Evolutionary conservation across 2,329 filamentous ascomycete genomes (phyloP).

Genomic region (Microcera coccophila): DNA sequence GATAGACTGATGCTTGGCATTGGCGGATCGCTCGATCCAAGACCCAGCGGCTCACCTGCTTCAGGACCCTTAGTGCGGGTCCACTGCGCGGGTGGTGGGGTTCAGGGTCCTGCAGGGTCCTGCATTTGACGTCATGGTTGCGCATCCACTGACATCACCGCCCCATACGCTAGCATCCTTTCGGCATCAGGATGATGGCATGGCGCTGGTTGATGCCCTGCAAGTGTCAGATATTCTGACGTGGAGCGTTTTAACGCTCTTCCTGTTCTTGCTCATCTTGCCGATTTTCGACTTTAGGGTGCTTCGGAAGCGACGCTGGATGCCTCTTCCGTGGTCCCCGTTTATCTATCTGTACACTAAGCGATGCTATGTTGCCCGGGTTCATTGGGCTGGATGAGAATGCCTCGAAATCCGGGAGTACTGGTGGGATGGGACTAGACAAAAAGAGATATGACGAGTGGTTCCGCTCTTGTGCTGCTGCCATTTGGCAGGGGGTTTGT

Average conservation of each 20-base stretch:
- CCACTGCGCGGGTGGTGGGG: conserved; percentile 18
- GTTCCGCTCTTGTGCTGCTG: no score
- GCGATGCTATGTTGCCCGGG: background rate
- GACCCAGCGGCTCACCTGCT: no score
- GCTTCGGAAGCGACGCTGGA: conserved; percentile 14
- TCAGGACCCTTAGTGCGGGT: no score
- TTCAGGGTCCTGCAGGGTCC: conserved; percentile 33
- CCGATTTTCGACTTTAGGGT: conserved; percentile 5
- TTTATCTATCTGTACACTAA: conserved; percentile 16
- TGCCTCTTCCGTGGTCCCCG: conserved; percentile 8
- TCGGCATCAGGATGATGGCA: conserved; percentile 24
- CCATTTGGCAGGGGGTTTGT: no score
- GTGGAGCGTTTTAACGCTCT: no score
- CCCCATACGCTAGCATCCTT: conserved; percentile 5
- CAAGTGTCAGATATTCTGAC: no score
- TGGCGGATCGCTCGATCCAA: conserved; percentile 14
- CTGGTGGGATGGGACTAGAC: background rate
- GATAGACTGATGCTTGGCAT: conserved; percentile 18
- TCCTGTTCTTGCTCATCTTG: no score
- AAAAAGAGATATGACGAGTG: conserved; percentile 2
- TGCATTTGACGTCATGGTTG: conserved; percentile 14
- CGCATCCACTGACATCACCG: conserved; percentile 28
- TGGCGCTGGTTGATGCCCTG: conserved; percentile 19
- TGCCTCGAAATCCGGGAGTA: background rate
- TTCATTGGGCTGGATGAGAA: background rate